These are phyloP conservation scores for Ilex aquifolium DNA, from an alignment of 257 asterid species.

Conservation along the genomic window DNA sequence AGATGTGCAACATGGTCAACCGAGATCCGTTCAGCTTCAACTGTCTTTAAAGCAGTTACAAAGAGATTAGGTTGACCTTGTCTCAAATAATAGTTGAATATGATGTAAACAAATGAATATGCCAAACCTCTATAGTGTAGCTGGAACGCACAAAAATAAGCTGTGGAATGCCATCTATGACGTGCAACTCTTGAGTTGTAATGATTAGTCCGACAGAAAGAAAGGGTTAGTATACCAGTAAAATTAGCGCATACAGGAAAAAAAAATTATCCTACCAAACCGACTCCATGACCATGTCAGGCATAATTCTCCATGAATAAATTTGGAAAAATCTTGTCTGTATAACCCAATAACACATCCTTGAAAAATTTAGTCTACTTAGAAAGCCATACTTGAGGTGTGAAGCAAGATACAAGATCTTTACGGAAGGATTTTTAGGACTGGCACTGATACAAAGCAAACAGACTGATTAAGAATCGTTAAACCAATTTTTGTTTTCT, in stretches of 20 bases:
- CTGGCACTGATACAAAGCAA: too few species aligned
- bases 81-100: slow-evolving; percentile 9
- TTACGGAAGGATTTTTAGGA: too few species aligned
- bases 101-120: slow-evolving; percentile 3
- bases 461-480: too few species aligned
- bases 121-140: slow-evolving; percentile 84
- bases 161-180: slow-evolving; percentile 91
- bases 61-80: slow-evolving; percentile 5
- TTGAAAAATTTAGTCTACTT: too few species aligned
- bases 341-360: background rate
- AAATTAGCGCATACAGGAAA: background rate
- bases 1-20: slow-evolving; percentile 98
- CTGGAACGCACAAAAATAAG: slow-evolving; percentile 85
- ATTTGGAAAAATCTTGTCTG: background rate
- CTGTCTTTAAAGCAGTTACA: slow-evolving; percentile 52
- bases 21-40: slow-evolving; percentile 96
- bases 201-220: slow-evolving; percentile 19
- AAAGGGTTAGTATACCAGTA: background rate
- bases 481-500: too few species aligned
- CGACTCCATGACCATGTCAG: too few species aligned
- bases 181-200: slow-evolving; percentile 67
- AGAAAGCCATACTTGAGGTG: too few species aligned
- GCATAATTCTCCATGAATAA: background rate
- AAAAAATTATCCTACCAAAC: background rate
- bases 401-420: too few species aligned